These are phyloP conservation scores for Chrysosporium queenslandicum DNA, from an alignment of 2,329 filamentous ascomycete genomes.

Conservation along the genomic window DNA sequence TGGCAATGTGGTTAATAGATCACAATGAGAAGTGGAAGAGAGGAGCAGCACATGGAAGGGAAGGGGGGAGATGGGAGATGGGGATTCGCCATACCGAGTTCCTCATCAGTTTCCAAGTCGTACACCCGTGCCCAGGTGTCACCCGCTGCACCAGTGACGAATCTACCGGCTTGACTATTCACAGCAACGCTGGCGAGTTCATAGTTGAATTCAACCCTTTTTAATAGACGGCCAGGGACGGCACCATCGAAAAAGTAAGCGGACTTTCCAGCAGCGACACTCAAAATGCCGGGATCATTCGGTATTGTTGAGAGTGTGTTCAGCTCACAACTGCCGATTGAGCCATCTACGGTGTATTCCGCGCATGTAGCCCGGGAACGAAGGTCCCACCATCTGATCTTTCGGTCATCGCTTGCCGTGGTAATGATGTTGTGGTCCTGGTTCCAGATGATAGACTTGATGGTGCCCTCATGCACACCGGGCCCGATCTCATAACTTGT, in stretches of 20 bases:
- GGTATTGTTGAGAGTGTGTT: slow-evolving; percentile 55
- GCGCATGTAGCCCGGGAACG: slow-evolving; percentile 64
- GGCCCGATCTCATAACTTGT: slow-evolving; percentile 78
- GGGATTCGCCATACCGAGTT: slow-evolving; percentile 51
- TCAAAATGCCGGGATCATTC: slow-evolving; percentile 61
- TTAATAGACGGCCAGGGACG: slow-evolving; percentile 59
- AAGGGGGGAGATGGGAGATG: neutral
- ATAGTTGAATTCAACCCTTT: slow-evolving; percentile 67
- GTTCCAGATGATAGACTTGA: slow-evolving; percentile 96
- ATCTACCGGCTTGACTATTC: slow-evolving; percentile 67
- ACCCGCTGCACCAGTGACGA: slow-evolving; percentile 81
- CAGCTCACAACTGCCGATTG: slow-evolving; percentile 87
- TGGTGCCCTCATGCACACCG: slow-evolving; percentile 72
- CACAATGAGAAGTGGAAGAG: neutral
- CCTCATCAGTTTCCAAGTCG: slow-evolving; percentile 70
- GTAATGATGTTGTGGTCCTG: slow-evolving; percentile 77
- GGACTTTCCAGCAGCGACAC: slow-evolving; percentile 86
- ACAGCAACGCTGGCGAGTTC: slow-evolving; percentile 86
- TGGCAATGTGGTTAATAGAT: neutral
- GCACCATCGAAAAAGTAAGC: slow-evolving; percentile 83
- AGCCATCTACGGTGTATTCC: slow-evolving; percentile 67
- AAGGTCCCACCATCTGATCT: slow-evolving; percentile 88
- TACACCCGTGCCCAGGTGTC: slow-evolving; percentile 97
- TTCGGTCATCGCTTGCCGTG: slow-evolving; percentile 83
- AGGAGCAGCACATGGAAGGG: neutral